These are phyloP conservation scores for Rhizopogon vulgaris DNA, from an alignment of 768 basidiomycete species.

Conservation along the genomic window DNA sequence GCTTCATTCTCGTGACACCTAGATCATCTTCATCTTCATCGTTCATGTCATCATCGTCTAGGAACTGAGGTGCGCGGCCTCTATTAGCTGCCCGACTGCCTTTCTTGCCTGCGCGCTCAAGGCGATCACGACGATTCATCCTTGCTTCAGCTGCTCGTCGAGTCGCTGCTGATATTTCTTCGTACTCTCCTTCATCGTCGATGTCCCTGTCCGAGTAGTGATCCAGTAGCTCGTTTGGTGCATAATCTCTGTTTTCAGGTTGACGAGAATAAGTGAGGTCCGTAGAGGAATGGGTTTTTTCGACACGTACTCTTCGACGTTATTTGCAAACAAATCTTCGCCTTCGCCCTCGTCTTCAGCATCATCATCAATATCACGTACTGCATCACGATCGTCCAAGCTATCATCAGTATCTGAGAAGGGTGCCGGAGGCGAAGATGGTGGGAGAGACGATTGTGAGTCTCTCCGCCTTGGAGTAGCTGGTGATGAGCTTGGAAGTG, in stretches of 20 bases:
- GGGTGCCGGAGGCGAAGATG: conserved; percentile 75
- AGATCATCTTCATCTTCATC: conserved; percentile 69
- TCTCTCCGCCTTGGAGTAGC: conserved; percentile 44
- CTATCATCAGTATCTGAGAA: conserved; percentile 88
- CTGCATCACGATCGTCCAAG: conserved; percentile 61
- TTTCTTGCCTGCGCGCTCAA: conserved; percentile 57
- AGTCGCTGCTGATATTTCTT: conserved; percentile 58
- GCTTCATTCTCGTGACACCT: conserved; percentile 65
- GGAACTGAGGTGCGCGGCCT: conserved; percentile 79
- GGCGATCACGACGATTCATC: conserved; percentile 85
- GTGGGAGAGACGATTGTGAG: conserved; percentile 74
- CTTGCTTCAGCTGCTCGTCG: conserved; percentile 79
- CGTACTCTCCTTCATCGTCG: conserved; percentile 72
- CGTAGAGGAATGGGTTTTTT: conserved; percentile 2
- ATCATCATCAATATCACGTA: conserved; percentile 61
- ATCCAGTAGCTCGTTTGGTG: conserved; percentile 75
- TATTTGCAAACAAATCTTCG: conserved; percentile 90
- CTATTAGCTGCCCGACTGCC: conserved; percentile 74
- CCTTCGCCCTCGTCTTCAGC: conserved; percentile 72
- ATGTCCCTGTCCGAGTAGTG: conserved; percentile 82
- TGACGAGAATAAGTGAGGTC: conserved; percentile 4
- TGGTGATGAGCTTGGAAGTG: conserved; percentile 45
- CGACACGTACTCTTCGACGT: conserved; percentile 57
- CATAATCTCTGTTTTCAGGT: conserved; percentile 64
- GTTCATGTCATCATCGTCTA: conserved; percentile 77